Evolutionary conservation across 805 yeast genomes (phyloP).

Genomic region (Pichia insulana): DNA sequence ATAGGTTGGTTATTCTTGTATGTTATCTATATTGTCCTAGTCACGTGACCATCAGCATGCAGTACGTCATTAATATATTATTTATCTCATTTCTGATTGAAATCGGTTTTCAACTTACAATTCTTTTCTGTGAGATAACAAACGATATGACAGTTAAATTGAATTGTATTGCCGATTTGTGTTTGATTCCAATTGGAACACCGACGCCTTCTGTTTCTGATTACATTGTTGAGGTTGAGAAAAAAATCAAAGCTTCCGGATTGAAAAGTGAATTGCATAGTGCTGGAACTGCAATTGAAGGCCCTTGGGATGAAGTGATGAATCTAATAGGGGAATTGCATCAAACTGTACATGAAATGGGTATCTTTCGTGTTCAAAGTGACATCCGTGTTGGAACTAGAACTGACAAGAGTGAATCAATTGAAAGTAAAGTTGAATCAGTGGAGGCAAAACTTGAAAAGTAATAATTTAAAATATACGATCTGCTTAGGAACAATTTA

Average conservation of each 20-base stretch:
- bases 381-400: neutral
- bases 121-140: neutral
- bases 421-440: conserved; percentile 60
- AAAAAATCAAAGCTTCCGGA: conserved; percentile 50
- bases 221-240: conserved; percentile 65
- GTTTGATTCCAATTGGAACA: conserved; percentile 83
- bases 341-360: conserved; percentile 49
- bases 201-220: conserved; percentile 70
- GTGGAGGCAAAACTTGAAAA: conserved; percentile 37
- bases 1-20: no score
- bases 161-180: conserved; percentile 76
- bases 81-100: no score
- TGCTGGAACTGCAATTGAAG: conserved; percentile 83
- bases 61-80: neutral
- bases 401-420: conserved; percentile 39
- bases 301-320: conserved; percentile 89
- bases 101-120: neutral
- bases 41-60: no score
- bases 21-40: no score
- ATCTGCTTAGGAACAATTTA: no score
- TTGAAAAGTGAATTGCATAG: conserved; percentile 69
- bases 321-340: conserved; percentile 70
- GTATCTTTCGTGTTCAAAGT: neutral
- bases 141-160: conserved; percentile 31
- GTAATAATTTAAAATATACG: no score